These are phyloP conservation scores for Lactarius akahatsu DNA, from an alignment of 768 basidiomycete species.

Conservation along the genomic window DNA sequence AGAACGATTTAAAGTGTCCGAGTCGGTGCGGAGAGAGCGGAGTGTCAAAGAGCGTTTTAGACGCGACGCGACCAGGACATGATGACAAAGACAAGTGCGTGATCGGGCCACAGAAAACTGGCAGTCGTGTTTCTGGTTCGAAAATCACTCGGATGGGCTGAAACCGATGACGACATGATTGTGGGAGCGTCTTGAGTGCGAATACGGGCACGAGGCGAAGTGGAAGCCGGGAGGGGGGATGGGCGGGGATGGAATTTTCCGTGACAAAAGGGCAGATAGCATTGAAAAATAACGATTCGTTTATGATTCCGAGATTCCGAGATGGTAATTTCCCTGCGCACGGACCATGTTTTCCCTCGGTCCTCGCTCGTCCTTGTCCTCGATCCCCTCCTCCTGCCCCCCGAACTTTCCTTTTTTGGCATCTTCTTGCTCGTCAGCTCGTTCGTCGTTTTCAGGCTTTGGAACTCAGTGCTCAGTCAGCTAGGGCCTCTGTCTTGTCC, in stretches of 20 bases:
- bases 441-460: constrained; percentile 17
- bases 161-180: neutral
- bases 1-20: neutral
- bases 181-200: neutral
- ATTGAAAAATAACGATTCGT: neutral
- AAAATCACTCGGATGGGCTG: neutral
- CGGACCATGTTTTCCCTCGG: constrained; percentile 22
- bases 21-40: neutral
- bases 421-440: constrained; percentile 31
- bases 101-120: neutral
- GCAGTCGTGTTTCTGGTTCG: neutral
- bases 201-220: neutral
- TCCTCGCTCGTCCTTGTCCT: constrained; percentile 21
- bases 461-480: neutral
- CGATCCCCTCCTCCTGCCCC: constrained; percentile 29
- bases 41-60: neutral
- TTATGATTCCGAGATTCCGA: constrained; percentile 21
- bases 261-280: neutral
- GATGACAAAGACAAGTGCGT: neutral
- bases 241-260: constrained; percentile 5
- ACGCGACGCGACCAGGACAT: neutral
- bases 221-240: neutral
- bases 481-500: neutral
- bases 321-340: constrained; percentile 29
- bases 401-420: constrained; percentile 36